Conservation (phyloP, 1,284 basidiomycete genomes). For the Leucoagaricus sp. region DNA sequence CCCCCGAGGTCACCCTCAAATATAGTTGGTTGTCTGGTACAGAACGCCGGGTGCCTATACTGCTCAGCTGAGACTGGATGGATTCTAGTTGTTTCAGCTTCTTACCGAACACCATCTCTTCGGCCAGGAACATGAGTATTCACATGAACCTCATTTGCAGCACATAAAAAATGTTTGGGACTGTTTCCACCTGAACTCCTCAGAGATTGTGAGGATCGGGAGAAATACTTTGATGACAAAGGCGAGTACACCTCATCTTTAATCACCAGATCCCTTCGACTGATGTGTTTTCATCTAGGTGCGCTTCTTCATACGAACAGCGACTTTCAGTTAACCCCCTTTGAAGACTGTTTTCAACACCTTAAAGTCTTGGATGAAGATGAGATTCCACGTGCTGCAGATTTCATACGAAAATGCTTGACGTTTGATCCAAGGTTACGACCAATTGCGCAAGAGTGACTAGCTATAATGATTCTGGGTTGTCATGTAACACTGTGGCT, state of each 20-base stretch:
- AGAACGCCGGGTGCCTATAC: slow-evolving; percentile 1
- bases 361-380: slow-evolving; percentile 7
- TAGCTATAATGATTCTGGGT: slow-evolving; percentile 4
- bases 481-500: no score
- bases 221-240: no score
- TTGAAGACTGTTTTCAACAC: background rate
- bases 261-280: no score
- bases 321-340: background rate
- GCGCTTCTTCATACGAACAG: background rate
- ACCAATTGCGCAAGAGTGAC: slow-evolving; percentile 16
- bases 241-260: background rate
- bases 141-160: no score
- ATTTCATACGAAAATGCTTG: slow-evolving; percentile 20
- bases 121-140: no score
- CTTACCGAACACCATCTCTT: no score
- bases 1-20: slow-evolving; percentile 19
- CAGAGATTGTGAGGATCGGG: no score
- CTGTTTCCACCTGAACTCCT: no score
- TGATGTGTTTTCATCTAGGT: no score
- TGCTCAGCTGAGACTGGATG: background rate
- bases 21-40: slow-evolving; percentile 20
- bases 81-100: background rate
- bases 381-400: slow-evolving; percentile 3
- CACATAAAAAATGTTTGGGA: no score
- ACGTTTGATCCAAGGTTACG: slow-evolving; percentile 17